Base-by-base conservation (phyloP, 1,284 basidiomycete genomes). In the Fistulinella cinereoalba region DNA sequence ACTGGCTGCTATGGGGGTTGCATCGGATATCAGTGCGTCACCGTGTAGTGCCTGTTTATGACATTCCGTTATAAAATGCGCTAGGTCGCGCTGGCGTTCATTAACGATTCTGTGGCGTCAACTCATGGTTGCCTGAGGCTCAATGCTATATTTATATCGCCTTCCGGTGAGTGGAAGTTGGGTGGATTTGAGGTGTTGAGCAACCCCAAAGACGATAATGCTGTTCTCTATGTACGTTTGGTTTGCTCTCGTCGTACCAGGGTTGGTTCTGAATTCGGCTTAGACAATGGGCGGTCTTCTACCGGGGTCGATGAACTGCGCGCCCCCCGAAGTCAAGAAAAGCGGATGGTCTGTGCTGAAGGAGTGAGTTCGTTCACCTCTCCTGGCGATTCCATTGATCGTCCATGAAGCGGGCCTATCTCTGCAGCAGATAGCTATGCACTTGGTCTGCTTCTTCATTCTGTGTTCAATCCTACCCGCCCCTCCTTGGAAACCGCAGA, bases 1-100 rank as follows among this genome's bases (percentile, higher is more conserved):
- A 96, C 54, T 98, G 93, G 92, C 69, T 96, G 28, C 70, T 93
- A 4, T 99, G 96, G 96, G 96, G 96, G 6, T 70, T 98, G 15
- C 89, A 93, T 69, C 81, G 91, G 43, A 80, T 98, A 50, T 88
- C 92, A 50, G 92, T 95, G 52, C 58, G 63, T 52, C 43, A n/a
- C n/a, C n/a, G 4, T 37, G 0, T 5, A 11, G 25, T n/a, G 0
- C 22, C 10, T 41, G 7, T 29, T 2, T 3, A 1, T 27, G 6
- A 8, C 6, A 24, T 39, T 41, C 39, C 21, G 46, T 58, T 51
- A 53, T 47, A 48, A 51, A 42, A 47, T 15, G 33, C 22, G 34
- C 13, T 55, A 93, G 89, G 90, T 91, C 49, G 95, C 95, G 3
- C 71, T 98, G 36, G 79, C 89, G 4, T 99, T 99, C 68, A 67